Evolutionary conservation across 2,329 filamentous ascomycete genomes (phyloP), one percentile per base, ranked within the genome.

Genomic region (Sordariomycetes sp.): DNA sequence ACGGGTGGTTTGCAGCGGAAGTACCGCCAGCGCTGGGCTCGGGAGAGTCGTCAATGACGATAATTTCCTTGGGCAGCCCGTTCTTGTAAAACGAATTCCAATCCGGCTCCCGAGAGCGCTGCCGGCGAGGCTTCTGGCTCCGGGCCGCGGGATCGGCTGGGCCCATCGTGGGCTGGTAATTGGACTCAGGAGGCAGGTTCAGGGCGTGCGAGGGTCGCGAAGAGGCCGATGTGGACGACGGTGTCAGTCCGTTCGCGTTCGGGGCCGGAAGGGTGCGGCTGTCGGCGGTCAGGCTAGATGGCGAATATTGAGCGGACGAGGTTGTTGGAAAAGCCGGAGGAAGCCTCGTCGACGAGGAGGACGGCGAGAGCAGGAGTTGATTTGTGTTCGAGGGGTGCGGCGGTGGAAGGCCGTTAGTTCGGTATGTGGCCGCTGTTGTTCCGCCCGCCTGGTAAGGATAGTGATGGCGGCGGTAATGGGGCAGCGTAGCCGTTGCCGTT

Each of bases 31-130:
- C 65, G 60, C 81, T 77, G 59, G 79, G 78, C 59, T 81, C 79
- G 56, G 87, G 87, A 4, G 83, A 85, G 69, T 92, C 87, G 63
- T 88, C 84, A 66, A 94, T 94, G 65, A 93, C 85, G 67, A 94
- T 93, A 68, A 94, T 85, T 74, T 94, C 89, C 69, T 90, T 87
- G 25, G 89, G 89, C 28, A 91, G 74, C 3, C 89, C 89, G 70
- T 93, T 92, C 69, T 87, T 87, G 71, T 92, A 93, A 68, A 92
- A 94, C 62, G 80, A 83, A 59, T 81, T 78, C 89, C 89, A 94
- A 71, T 94, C 86, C 55, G 88, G 87, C 63, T 84, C 79, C 69
- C 79, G 80, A 61, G 79, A 82, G 60, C 80, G 79, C 63, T 80
- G 76, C 63, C 79, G 76, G 68, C 83, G 84, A 63, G 77, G 59